phyloP scores from a whole-genome alignment of 805 yeast genomes.

The Metschnikowia hibisci region DNA sequence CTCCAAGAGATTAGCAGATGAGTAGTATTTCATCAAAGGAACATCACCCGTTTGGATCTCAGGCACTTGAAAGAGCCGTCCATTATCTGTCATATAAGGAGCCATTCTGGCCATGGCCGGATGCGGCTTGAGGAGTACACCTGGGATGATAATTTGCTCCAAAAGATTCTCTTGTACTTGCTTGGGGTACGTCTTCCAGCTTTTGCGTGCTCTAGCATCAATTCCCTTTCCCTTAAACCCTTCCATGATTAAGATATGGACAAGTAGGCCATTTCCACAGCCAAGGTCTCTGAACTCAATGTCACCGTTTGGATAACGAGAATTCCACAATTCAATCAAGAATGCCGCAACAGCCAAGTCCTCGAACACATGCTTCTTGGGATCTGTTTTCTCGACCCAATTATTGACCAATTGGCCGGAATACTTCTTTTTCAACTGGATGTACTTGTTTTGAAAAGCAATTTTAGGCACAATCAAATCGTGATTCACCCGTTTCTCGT shows the following conservation, averaged over 20 bases:
- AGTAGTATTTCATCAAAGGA: constrained; percentile 51
- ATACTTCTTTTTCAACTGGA: constrained; percentile 74
- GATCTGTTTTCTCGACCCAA: constrained; percentile 96
- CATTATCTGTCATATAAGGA: constrained; percentile 58
- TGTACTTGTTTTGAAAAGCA: constrained; percentile 77
- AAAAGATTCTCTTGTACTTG: constrained; percentile 52
- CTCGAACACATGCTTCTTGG: constrained; percentile 92
- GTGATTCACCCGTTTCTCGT: constrained; percentile 83
- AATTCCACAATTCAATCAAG: constrained; percentile 78
- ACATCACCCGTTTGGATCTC: constrained; percentile 24
- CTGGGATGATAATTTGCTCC: constrained; percentile 84
- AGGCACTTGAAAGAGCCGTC: constrained; percentile 55
- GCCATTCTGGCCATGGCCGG: constrained; percentile 53
- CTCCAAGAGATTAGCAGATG: constrained; percentile 48
- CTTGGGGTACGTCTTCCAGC: constrained; percentile 78
- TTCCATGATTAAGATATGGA: constrained; percentile 68
- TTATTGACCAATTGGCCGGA: constrained; percentile 68
- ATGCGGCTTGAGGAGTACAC: constrained; percentile 63
- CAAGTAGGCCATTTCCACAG: constrained; percentile 90
- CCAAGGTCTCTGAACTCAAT: constrained; percentile 86
- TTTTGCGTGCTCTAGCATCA: constrained; percentile 84
- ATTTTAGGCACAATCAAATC: constrained; percentile 82
- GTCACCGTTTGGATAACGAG: constrained; percentile 38
- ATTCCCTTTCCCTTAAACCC: constrained; percentile 82
- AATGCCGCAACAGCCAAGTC: constrained; percentile 95